Evolutionary conservation across 78 protist species (phyloP).

Genomic region (Cavenderia fasciculata): DNA sequence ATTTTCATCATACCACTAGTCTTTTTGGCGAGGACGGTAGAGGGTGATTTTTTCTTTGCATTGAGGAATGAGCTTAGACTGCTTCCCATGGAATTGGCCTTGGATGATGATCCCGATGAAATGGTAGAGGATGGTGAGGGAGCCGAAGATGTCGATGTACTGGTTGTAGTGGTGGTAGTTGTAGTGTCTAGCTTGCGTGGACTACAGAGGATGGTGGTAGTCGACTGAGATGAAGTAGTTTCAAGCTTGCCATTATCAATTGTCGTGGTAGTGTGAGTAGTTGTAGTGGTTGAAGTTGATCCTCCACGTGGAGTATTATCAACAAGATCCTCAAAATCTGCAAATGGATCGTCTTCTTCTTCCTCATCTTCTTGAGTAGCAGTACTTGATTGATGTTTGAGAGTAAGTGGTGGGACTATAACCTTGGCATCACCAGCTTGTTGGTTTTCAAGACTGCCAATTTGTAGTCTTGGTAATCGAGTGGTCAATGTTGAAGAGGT

Average conservation of each 20-base stretch:
- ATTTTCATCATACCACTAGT: background rate
- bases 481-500: background rate
- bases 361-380: background rate
- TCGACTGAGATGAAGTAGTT: constrained; percentile 19
- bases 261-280: background rate
- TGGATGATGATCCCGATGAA: background rate
- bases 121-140: constrained; percentile 3
- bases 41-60: background rate
- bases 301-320: background rate
- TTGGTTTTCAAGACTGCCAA: background rate
- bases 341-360: constrained; percentile 33
- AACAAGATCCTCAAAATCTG: constrained; percentile 29
- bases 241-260: background rate
- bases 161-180: background rate
- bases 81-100: background rate
- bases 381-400: background rate
- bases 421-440: background rate
- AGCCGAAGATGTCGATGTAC: background rate
- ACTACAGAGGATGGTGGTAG: constrained; percentile 57
- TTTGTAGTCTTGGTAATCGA: background rate
- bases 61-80: background rate
- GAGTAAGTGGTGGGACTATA: background rate
- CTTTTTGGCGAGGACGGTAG: background rate
- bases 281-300: background rate
- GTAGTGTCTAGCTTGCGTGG: constrained; percentile 10